Evolutionary conservation across 2,329 filamentous ascomycete genomes (phyloP).

Genomic region (Coleophoma crateriformis): DNA sequence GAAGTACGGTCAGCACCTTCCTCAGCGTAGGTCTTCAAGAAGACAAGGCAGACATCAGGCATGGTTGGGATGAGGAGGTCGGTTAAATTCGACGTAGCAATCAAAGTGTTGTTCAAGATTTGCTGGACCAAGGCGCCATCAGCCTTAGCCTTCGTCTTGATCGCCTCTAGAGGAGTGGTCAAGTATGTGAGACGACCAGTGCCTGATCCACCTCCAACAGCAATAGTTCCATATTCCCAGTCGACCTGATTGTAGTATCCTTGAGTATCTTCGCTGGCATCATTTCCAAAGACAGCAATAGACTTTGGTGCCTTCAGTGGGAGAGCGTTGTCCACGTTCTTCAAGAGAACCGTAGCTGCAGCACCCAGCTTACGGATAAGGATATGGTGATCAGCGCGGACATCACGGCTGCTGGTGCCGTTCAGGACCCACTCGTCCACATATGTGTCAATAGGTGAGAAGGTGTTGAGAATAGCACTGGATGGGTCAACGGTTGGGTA

Average conservation of each 20-base stretch:
- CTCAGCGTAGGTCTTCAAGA: conserved; percentile 62
- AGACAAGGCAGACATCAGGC: conserved; percentile 61
- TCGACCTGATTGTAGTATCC: conserved; percentile 12
- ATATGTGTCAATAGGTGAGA: not conserved
- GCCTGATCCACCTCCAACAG: conserved; percentile 42
- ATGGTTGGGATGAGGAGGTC: conserved; percentile 18
- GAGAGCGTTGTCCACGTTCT: conserved; percentile 50
- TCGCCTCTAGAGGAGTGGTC: conserved; percentile 48
- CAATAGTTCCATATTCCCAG: conserved; percentile 42
- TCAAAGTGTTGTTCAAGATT: conserved; percentile 35
- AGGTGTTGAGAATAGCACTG: not conserved
- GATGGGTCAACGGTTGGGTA: conserved; percentile 24
- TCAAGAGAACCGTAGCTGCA: conserved; percentile 56
- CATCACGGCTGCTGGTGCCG: conserved; percentile 29
- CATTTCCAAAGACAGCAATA: conserved; percentile 55
- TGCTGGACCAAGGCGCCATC: conserved; percentile 54
- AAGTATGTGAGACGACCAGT: conserved; percentile 40
- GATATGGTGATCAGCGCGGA: conserved; percentile 33
- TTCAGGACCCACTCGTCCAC: not conserved
- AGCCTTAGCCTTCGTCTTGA: conserved; percentile 41
- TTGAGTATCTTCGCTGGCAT: conserved; percentile 34
- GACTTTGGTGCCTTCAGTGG: conserved; percentile 42
- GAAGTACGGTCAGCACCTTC: conserved; percentile 58
- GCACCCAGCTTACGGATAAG: conserved; percentile 40
- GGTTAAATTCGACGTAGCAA: conserved; percentile 37